Evolutionary conservation across 2,329 filamentous ascomycete genomes (phyloP).

Genomic region (Apiospora sp.): DNA sequence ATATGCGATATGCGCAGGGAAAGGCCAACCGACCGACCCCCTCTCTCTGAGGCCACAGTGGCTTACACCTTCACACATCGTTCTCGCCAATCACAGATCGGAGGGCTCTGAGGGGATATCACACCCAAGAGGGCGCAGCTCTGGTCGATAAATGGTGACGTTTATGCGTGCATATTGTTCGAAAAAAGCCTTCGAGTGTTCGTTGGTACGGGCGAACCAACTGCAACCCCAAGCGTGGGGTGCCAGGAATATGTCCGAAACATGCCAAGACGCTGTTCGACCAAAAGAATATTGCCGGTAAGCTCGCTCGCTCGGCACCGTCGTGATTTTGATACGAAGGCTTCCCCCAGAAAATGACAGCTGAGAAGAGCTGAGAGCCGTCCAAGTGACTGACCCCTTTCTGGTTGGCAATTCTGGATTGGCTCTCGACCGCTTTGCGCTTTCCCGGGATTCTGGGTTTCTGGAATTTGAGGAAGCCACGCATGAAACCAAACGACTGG

Average conservation of each 20-base stretch:
- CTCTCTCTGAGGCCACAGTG: not conserved
- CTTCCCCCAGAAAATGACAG: not conserved
- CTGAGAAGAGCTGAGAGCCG: constrained; percentile 1
- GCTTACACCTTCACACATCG: not conserved
- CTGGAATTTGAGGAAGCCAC: constrained; percentile 4
- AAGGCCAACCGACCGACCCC: not conserved
- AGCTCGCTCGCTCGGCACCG: not conserved
- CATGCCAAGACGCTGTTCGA: not conserved
- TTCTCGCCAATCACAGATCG: not conserved
- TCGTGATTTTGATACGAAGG: not conserved
- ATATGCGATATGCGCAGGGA: not conserved
- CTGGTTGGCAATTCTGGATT: not conserved
- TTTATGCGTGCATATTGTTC: constrained; percentile 4
- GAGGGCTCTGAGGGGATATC: not conserved
- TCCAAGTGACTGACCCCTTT: not conserved
- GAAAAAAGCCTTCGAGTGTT: constrained; percentile 1
- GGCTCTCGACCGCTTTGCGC: not conserved
- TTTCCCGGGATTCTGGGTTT: constrained; percentile 1
- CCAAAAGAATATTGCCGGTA: constrained; percentile 9
- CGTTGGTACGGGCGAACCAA: constrained; percentile 15
- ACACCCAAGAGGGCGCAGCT: constrained; percentile 6
- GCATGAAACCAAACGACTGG: not conserved
- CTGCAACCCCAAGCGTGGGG: not conserved
- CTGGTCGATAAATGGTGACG: constrained; percentile 2
- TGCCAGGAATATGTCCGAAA: constrained; percentile 1